Base-by-base conservation (phyloP, 805 yeast species). In the Kurtzmaniella fragi region DNA sequence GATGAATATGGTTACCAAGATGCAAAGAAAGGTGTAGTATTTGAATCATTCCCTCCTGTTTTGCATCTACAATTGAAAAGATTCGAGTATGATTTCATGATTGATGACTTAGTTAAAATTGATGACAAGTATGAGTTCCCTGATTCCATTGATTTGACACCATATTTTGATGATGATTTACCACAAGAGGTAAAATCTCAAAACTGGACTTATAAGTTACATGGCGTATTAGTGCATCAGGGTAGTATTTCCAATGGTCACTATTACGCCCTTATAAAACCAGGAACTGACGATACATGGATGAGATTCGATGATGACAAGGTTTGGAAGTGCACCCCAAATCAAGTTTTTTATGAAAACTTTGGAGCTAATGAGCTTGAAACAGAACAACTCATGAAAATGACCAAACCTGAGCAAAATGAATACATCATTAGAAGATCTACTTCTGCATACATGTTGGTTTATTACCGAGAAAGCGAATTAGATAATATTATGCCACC, bases 161-260 rank as follows among this genome's bases (percentile, higher is more conserved):
- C 95, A 6, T 93, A 77, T 53, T 63, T 91, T 44, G 93, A 85
- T 42, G 78, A 77, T 31, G 76, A 70, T 33, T 53, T 67, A 37
- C 57, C 62, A 7, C 63, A 66, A 1, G 63, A 65, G 11, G 56
- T 60, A 26, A 62, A 59, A 35, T 56, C 62, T 34, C 81, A 82
- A 44, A 74, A 84, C 43, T 84, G 90, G 81, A 80, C 71, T 28
- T 93, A 93, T 59, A 80, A 78, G 38, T 65, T 93, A 17, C 96
- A 91, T 59, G 96, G 98, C 9, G 99, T 93, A 2, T 68, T 93
- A 41, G 97, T 93, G 10, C 99, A 93, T 59, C 83, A 89, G 31
- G 99, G 99, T 43, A 96, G 91, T 54, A 82, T 93, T 36, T 85
- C 95, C 9, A 85, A 90, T 33, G 99, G 99, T 15, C 99, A 93